phyloP scores from a whole-genome alignment of 208 protist genomes.

The Herpetomonas tarakana region DNA sequence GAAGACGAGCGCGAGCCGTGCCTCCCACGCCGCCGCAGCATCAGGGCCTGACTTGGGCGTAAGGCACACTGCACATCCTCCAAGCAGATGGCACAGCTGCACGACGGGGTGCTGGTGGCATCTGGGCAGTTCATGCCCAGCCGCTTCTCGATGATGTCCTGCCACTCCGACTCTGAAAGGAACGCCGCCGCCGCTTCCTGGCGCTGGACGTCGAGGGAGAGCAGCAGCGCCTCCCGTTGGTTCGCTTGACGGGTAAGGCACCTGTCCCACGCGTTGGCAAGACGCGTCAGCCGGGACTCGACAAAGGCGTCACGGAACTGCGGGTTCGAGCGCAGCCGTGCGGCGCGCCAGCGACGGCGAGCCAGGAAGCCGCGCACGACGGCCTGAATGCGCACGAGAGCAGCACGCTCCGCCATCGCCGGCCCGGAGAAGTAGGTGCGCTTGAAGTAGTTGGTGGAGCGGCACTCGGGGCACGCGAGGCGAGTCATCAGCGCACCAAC shows the following conservation, averaged over 20 bases:
- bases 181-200: conserved; percentile 53
- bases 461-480: conserved; percentile 79
- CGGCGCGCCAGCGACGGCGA: conserved; percentile 45
- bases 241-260: conserved; percentile 43
- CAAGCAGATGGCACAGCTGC: conserved; percentile 67
- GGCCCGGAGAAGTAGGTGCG: conserved; percentile 75
- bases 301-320: conserved; percentile 65
- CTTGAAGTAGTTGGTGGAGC: conserved; percentile 79
- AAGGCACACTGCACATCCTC: conserved; percentile 16
- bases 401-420: conserved; percentile 73
- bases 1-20: too few species aligned
- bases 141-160: conserved; percentile 17
- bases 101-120: too few species aligned
- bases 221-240: conserved; percentile 30
- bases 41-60: conserved; percentile 3
- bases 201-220: conserved; percentile 32
- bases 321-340: conserved; percentile 43
- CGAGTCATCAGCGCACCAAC: conserved; percentile 19
- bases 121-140: too few species aligned
- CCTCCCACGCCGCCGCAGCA: too few species aligned
- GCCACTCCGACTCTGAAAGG: conserved; percentile 54
- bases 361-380: conserved; percentile 58
- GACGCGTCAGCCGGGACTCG: conserved; percentile 36
- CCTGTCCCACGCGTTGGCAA: conserved; percentile 54
- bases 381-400: conserved; percentile 72